These are phyloP conservation scores for Candida quercuum DNA, from an alignment of 805 yeast species.

Conservation along the genomic window DNA sequence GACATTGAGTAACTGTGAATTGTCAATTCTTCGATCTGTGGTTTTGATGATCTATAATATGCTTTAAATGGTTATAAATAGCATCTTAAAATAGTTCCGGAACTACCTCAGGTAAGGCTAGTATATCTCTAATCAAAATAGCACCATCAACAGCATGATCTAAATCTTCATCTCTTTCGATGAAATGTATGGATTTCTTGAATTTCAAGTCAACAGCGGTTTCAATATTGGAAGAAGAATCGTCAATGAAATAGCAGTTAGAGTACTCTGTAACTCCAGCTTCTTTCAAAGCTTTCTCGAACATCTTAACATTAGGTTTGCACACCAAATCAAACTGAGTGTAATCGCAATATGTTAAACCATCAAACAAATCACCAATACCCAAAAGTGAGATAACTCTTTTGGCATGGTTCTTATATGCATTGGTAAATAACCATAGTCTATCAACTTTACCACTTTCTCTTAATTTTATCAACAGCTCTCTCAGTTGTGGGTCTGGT, in stretches of 20 bases:
- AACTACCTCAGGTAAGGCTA: constrained; percentile 36
- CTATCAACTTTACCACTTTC: constrained; percentile 51
- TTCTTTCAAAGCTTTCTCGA: constrained; percentile 54
- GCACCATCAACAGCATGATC: constrained; percentile 38
- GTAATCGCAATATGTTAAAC: constrained; percentile 90
- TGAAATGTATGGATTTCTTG: constrained; percentile 63
- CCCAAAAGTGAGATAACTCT: constrained; percentile 79
- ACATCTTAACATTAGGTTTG: constrained; percentile 80
- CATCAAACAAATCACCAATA: constrained; percentile 90
- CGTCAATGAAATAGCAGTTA: constrained; percentile 78
- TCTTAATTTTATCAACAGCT: constrained; percentile 41
- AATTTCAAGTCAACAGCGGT: constrained; percentile 73
- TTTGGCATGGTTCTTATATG: constrained; percentile 84
- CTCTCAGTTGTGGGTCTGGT: constrained; percentile 53
- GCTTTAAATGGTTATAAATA: not conserved
- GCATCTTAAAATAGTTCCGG: constrained; percentile 20
- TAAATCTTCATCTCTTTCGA: constrained; percentile 59
- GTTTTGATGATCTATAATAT: not conserved
- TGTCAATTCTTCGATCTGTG: not conserved
- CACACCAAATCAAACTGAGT: constrained; percentile 61
- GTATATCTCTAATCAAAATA: constrained; percentile 48
- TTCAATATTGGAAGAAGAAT: constrained; percentile 70
- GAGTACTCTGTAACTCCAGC: constrained; percentile 49
- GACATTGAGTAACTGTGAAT: not conserved
- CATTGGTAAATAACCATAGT: constrained; percentile 92